Evolutionary conservation across 2,329 filamentous ascomycete species (phyloP).

Genomic region (Curvularia verruculosa): DNA sequence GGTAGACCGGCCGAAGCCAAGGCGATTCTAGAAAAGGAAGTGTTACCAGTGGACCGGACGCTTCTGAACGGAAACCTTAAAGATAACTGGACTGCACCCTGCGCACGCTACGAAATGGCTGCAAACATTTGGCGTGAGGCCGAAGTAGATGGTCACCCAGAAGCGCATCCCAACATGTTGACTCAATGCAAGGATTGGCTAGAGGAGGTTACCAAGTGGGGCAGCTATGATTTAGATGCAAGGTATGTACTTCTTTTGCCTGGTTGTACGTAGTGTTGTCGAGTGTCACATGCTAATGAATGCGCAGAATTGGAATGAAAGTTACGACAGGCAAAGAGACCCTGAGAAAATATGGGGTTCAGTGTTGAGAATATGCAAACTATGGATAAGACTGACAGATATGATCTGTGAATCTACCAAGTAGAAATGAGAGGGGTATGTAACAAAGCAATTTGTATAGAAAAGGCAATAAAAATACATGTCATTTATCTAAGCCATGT

Average conservation of each 20-base stretch:
- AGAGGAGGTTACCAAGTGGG: slow-evolving; percentile 72
- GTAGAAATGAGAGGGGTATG: neutral
- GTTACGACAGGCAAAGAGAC: slow-evolving; percentile 73
- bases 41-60: slow-evolving; percentile 64
- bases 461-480: neutral
- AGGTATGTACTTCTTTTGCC: slow-evolving; percentile 49
- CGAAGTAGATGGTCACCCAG: slow-evolving; percentile 46
- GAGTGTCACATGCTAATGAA: slow-evolving; percentile 10
- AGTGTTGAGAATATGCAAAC: slow-evolving; percentile 11
- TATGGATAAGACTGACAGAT: neutral
- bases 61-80: slow-evolving; percentile 65
- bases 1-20: slow-evolving; percentile 70
- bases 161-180: slow-evolving; percentile 54
- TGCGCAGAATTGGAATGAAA: slow-evolving; percentile 67
- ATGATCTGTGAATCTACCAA: neutral
- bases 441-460: neutral
- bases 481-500: neutral
- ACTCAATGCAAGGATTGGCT: slow-evolving; percentile 69
- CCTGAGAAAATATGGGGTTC: slow-evolving; percentile 51
- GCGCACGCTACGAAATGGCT: slow-evolving; percentile 85
- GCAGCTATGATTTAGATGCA: slow-evolving; percentile 74
- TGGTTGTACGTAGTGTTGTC: neutral
- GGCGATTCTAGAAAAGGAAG: slow-evolving; percentile 63
- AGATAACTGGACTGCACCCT: slow-evolving; percentile 74
- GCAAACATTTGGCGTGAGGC: slow-evolving; percentile 78